Base-by-base conservation (phyloP, 441 rosid genomes). In the Erodium moschatum region DNA sequence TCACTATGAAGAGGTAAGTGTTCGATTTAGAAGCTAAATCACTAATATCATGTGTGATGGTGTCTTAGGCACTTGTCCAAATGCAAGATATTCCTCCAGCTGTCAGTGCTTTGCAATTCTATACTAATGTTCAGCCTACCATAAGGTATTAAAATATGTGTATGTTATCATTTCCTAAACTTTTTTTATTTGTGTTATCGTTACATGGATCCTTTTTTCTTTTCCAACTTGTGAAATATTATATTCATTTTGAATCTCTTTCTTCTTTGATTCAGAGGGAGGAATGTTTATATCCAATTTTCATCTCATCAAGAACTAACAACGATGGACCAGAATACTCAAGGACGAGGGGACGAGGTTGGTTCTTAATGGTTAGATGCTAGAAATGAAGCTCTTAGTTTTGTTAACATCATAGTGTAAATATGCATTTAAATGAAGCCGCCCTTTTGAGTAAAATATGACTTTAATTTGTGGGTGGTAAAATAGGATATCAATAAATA, bases 241-340 rank as follows among this genome's bases (percentile, higher is more conserved):
- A 19, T 35, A 12, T 21, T 11, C 38, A 40, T 21, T 50, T 12
- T 50, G 12, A 18, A 54, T 5, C 61, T 54, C 21, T 60, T 7
- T 52, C 48, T 15, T 12, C 65, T 69, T 20, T 64, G 62, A 61
- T 62, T n/a, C 71, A 93, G 99, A 85, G 97, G 99, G 48, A 82
- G 99, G 80, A 94, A 91, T 87, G 99, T 94, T 69, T 94, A 91
- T 72, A 74, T 94, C 64, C 97, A 94, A 70, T 94, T 94, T 81
- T 94, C 97, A 16, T 94, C 99, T 12, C 99, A 94, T 78, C 97
- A 94, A 80, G 99, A 94, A 79, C 79, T 94, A 72, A 94, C 97
- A 60, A 94, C 99, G 7, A 77, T 87, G 83, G 97, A 94, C 72
- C 99, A 94, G 78, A 94, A 83, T 75, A 61, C 93, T 68, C 97